Conservation (phyloP, 1,284 basidiomycete species). For the Wolfiporia cocos region DNA sequence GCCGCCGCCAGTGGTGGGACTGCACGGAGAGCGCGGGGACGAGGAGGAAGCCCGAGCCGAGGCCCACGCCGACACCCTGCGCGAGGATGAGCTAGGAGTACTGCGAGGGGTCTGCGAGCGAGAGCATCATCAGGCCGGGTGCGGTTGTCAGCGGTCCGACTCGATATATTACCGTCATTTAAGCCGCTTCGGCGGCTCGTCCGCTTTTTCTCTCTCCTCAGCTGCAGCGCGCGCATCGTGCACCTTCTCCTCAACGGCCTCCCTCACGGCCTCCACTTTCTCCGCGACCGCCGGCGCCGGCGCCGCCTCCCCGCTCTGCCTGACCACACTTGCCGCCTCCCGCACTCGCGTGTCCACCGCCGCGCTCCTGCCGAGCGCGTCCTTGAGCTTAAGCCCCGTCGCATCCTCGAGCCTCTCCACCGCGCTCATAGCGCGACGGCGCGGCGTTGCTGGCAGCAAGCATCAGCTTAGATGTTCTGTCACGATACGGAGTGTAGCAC, state of each 20-base stretch:
- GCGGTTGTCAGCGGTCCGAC: too few relatives aligned
- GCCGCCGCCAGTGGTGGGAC: too few relatives aligned
- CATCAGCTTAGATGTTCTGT: conserved; percentile 55
- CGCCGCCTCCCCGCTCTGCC: conserved; percentile 18
- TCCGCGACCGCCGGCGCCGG: conserved; percentile 10
- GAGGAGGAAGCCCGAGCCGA: conserved; percentile 34
- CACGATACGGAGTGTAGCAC: conserved; percentile 49
- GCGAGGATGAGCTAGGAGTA: conserved; percentile 23
- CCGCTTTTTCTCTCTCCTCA: too few relatives aligned
- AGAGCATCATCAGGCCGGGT: too few relatives aligned
- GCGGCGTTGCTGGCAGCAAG: conserved; percentile 84
- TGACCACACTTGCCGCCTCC: conserved; percentile 11
- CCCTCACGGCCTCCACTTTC: conserved; percentile 20
- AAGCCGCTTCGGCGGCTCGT: too few relatives aligned
- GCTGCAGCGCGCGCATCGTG: too few relatives aligned
- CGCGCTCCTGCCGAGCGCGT: conserved; percentile 44
- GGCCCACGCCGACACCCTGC: conserved; percentile 34
- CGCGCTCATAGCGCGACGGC: conserved; percentile 56
- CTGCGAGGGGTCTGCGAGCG: conserved; percentile 10
- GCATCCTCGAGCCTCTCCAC: conserved; percentile 59
- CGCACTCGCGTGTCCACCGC: conserved; percentile 5
- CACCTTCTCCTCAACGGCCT: too few relatives aligned
- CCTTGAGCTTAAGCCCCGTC: conserved; percentile 68
- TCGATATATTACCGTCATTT: too few relatives aligned
- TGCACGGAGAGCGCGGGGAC: conserved; percentile 12